Base-by-base conservation (phyloP, 768 basidiomycete species). In the Rhodotorula toruloides region DNA sequence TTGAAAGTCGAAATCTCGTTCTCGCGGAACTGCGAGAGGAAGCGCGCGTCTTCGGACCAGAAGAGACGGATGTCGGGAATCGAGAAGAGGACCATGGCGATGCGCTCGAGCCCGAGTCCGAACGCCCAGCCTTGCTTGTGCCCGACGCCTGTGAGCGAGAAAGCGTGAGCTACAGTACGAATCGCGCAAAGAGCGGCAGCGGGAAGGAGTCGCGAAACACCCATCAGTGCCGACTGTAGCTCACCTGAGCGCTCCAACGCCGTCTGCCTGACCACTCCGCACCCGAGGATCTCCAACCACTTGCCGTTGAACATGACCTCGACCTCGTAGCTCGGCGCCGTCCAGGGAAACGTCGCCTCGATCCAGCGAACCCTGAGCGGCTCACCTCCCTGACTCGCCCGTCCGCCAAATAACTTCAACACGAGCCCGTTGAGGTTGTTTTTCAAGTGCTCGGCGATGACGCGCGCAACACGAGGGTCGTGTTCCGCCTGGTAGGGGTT, bases 51-150 rank as follows among this genome's bases (percentile, higher is more conserved):
- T 54, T 79, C 78, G 4, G 92, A 92, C 96, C 96, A 99, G 82
- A 99, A 99, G 21, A 99, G 81, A 25, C 96, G 88, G 76, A 99
- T 98, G 77, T 99, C 96, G 14, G 94, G 96, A 58, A 99, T 94
- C 21, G 87, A 87, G 80, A 87, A 98, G 53, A 99, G 84, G 67
- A 98, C 85, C 96, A 99, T 99, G 22, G 93, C 91, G 70, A 98
- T 93, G 39, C 96, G 85, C 76, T 99, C 96, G 49, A 99, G 83
- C 8, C 96, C 96, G 58, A 99, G 86, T 32, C 96, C 96, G 74
- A 97, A 98, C 0, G 96, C 96, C 94, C 96, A 99, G 34, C 92
- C 91, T 72, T 91, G 84, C 73, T 94, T 93, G 74, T 89, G 79
- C 2, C 82, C 79, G 4, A 94, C 84, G 67, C 83, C 94, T 81